phyloP scores from a whole-genome alignment of 1,284 basidiomycete species.

The Volvariella surrecta region DNA sequence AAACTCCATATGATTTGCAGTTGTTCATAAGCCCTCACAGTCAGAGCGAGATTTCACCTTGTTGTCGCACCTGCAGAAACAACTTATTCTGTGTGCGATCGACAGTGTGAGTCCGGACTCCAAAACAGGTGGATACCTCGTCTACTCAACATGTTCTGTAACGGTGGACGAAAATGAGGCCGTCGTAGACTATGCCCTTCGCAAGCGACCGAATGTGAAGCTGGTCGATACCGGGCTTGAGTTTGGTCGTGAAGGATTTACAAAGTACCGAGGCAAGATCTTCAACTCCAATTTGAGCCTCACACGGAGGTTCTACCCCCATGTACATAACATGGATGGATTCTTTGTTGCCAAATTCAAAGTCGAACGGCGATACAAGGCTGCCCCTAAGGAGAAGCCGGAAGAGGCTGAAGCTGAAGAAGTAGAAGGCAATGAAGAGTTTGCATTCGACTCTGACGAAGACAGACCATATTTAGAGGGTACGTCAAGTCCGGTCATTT shows the following conservation, averaged over 20 bases:
- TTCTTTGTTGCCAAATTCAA: slow-evolving; percentile 99
- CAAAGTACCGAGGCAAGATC: slow-evolving; percentile 80
- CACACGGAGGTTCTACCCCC: slow-evolving; percentile 87
- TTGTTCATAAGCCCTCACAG: slow-evolving; percentile 29
- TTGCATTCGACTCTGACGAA: slow-evolving; percentile 62
- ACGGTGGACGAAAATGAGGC: slow-evolving; percentile 98
- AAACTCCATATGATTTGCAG: slow-evolving; percentile 8
- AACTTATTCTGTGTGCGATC: slow-evolving; percentile 96
- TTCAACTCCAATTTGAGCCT: slow-evolving; percentile 79
- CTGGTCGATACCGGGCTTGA: slow-evolving; percentile 91
- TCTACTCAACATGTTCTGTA: slow-evolving; percentile 98
- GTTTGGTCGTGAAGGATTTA: slow-evolving; percentile 92
- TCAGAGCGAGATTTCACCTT: slow-evolving; percentile 92
- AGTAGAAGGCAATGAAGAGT: slow-evolving; percentile 20
- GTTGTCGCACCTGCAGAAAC: slow-evolving; percentile 95
- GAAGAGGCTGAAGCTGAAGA: slow-evolving; percentile 27
- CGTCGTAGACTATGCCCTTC: slow-evolving; percentile 97
- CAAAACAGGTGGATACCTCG: slow-evolving; percentile 88
- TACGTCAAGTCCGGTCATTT: slow-evolving; percentile 23
- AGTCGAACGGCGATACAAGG: slow-evolving; percentile 71
- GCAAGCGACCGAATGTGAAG: slow-evolving; percentile 92
- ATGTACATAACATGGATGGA: slow-evolving; percentile 95
- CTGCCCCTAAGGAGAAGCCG: slow-evolving; percentile 23
- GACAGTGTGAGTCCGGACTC: slow-evolving; percentile 91
- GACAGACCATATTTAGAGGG: slow-evolving; percentile 63